Evolutionary conservation across 176 grass and related monocot genomes (phyloP).

Genomic region (Oropetium thomaeum): DNA sequence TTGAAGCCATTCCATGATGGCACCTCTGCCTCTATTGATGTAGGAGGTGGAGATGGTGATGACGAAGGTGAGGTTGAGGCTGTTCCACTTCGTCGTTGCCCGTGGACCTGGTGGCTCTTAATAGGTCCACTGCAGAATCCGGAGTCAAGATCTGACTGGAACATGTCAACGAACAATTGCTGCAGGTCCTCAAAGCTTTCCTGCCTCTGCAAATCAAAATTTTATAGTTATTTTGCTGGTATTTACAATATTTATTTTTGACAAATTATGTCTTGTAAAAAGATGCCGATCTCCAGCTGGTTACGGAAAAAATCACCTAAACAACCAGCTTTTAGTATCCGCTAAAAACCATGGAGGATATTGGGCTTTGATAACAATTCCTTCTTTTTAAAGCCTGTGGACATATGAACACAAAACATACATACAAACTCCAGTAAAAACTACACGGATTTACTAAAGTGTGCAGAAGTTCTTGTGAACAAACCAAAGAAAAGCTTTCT

Average conservation of each 20-base stretch:
- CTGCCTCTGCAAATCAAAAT: constrained; percentile 55
- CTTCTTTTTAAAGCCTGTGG: constrained; percentile 41
- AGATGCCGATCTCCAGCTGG: neutral
- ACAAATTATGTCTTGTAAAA: constrained; percentile 22
- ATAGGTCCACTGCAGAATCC: constrained; percentile 50
- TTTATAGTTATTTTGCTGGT: constrained; percentile 2
- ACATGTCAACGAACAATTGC: constrained; percentile 85
- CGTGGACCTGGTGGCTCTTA: constrained; percentile 1
- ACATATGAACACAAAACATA: constrained; percentile 26
- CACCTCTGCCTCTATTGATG: constrained; percentile 25
- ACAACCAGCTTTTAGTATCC: constrained; percentile 30
- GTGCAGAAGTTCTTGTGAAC: neutral
- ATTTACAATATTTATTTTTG: constrained; percentile 29
- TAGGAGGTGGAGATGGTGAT: constrained; percentile 35
- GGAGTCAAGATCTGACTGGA: constrained; percentile 64
- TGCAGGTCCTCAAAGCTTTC: constrained; percentile 93
- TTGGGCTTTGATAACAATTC: constrained; percentile 25
- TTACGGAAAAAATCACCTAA: constrained; percentile 30
- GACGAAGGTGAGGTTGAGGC: constrained; percentile 31
- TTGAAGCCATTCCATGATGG: constrained; percentile 43
- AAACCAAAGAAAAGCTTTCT: constrained; percentile 1
- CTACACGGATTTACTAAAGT: neutral
- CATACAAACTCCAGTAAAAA: constrained; percentile 23
- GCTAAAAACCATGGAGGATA: constrained; percentile 28
- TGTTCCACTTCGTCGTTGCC: constrained; percentile 26